phyloP scores from a whole-genome alignment of 345 rosid genomes.

The Brassica juncea region DNA sequence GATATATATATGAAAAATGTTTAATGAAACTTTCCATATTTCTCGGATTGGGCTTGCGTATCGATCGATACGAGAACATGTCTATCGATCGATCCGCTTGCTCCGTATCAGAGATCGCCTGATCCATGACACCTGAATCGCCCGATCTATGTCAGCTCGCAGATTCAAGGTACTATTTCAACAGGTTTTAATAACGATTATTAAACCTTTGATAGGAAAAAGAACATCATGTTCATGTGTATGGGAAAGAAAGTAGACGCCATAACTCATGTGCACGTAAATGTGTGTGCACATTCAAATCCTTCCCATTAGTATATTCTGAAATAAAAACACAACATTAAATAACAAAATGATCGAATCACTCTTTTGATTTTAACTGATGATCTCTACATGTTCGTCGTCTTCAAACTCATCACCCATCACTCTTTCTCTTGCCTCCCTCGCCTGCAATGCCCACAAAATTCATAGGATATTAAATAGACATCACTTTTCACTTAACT shows the following conservation, averaged over 20 bases:
- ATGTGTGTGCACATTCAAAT: neutral
- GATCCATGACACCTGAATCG: too few species aligned
- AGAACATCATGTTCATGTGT: neutral
- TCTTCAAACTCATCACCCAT: neutral
- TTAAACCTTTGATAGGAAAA: neutral
- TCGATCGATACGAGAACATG: too few species aligned
- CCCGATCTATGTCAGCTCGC: too few species aligned
- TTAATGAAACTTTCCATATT: too few species aligned
- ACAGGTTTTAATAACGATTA: too few species aligned
- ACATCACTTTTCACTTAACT: neutral
- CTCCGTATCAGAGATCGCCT: too few species aligned
- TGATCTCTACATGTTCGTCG: neutral
- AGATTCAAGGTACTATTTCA: too few species aligned
- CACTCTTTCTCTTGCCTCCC: neutral
- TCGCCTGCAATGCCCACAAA: neutral
- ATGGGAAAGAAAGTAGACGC: neutral
- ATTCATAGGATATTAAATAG: neutral
- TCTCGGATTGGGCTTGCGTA: too few species aligned
- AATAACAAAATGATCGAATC: neutral
- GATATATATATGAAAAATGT: too few species aligned
- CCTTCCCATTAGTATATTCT: neutral
- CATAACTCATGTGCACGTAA: neutral
- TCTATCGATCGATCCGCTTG: too few species aligned
- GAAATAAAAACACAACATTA: neutral
- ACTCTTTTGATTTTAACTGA: neutral